phyloP scores from a whole-genome alignment of 768 basidiomycete genomes.

The Kwoniella sp. region DNA sequence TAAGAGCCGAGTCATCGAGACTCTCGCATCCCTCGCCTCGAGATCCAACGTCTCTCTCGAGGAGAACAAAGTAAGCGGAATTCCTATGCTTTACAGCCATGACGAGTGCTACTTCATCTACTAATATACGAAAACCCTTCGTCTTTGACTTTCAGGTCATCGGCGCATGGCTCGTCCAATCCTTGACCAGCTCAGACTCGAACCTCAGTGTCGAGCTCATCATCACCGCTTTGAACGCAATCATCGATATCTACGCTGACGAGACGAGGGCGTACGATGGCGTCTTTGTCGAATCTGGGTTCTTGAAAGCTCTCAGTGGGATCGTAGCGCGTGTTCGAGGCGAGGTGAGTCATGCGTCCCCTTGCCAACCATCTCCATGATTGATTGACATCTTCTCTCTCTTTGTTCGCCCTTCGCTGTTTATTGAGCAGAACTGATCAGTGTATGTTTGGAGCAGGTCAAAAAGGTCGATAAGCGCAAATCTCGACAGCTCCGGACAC shows the following conservation, averaged over 20 bases:
- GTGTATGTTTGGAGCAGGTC: conserved; percentile 38
- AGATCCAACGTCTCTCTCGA: conserved; percentile 65
- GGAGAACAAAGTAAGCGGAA: conserved; percentile 64
- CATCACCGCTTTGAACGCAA: conserved; percentile 75
- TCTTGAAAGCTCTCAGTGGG: conserved; percentile 47
- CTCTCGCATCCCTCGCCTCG: conserved; percentile 82
- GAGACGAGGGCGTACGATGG: conserved; percentile 74
- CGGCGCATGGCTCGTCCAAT: conserved; percentile 53
- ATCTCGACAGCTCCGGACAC: conserved; percentile 50
- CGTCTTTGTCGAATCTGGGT: conserved; percentile 53
- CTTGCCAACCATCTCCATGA: neutral
- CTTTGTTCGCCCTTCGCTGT: neutral
- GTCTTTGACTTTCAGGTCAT: too few relatives aligned
- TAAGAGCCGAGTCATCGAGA: conserved; percentile 77
- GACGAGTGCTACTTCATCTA: too few relatives aligned
- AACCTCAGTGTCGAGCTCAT: conserved; percentile 65
- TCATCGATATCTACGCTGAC: conserved; percentile 93
- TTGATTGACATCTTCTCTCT: neutral
- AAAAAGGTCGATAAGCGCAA: conserved; percentile 58
- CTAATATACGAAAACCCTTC: too few relatives aligned
- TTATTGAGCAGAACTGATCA: neutral
- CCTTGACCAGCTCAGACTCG: conserved; percentile 60
- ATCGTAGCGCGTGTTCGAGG: conserved; percentile 50
- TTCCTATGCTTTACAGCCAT: neutral
- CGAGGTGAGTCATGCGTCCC: conserved; percentile 48